These are phyloP conservation scores for Trypanosoma mega DNA, from an alignment of 208 protist species.

Conservation along the genomic window DNA sequence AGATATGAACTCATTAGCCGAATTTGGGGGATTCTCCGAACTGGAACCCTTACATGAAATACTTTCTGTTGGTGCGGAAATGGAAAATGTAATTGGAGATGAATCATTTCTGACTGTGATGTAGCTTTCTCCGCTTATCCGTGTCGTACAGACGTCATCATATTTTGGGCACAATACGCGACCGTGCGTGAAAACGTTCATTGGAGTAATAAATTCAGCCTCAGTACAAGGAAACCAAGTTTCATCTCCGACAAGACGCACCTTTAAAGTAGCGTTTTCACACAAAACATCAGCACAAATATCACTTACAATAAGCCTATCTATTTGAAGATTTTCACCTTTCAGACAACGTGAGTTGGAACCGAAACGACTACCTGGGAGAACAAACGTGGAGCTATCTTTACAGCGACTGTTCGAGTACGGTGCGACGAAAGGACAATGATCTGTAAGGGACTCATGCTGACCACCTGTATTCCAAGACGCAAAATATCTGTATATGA, in stretches of 20 bases:
- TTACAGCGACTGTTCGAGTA: slow-evolving; percentile 26
- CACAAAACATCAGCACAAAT: slow-evolving; percentile 30
- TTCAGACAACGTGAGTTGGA: slow-evolving; percentile 16
- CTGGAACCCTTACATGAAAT: too few relatives aligned
- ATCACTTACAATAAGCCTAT: background rate
- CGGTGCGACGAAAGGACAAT: slow-evolving; percentile 33
- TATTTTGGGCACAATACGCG: too few relatives aligned
- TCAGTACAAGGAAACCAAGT: slow-evolving; percentile 7
- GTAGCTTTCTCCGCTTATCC: too few relatives aligned
- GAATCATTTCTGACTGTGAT: too few relatives aligned
- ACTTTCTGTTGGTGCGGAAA: too few relatives aligned
- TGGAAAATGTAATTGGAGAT: too few relatives aligned
- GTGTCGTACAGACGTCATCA: too few relatives aligned
- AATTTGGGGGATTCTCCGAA: too few relatives aligned
- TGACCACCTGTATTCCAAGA: slow-evolving; percentile 20
- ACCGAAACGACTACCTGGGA: slow-evolving; percentile 22
- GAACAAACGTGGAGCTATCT: background rate
- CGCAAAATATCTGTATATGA: slow-evolving; percentile 37
- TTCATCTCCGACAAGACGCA: slow-evolving; percentile 3
- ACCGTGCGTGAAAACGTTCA: too few relatives aligned
- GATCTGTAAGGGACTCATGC: slow-evolving; percentile 31
- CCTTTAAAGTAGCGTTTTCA: background rate
- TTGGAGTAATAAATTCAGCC: background rate
- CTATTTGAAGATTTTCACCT: background rate
- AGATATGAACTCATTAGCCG: too few relatives aligned